phyloP scores from a whole-genome alignment of 2,329 filamentous ascomycete species.

The Aschersonia sp. region DNA sequence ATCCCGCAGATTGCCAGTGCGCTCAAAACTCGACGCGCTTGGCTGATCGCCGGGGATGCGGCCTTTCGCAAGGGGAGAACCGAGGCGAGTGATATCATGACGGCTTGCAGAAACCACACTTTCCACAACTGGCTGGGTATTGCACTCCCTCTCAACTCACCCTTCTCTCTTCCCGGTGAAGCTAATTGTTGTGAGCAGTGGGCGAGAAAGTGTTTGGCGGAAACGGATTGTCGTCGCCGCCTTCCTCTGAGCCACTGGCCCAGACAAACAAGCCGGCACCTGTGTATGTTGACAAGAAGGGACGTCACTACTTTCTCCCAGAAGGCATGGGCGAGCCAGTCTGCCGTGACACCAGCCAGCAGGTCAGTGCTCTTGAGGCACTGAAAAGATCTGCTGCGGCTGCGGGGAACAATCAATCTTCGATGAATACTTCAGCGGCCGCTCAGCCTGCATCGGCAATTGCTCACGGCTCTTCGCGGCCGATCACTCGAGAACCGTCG shows the following conservation, averaged over 20 bases:
- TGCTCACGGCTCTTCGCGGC: constrained; percentile 4
- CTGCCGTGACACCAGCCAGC: background rate
- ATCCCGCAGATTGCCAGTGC: constrained; percentile 16
- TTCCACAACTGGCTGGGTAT: constrained; percentile 23
- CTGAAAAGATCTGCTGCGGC: constrained; percentile 14
- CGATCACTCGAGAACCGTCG: too few species aligned
- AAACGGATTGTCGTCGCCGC: constrained; percentile 15
- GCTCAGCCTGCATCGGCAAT: constrained; percentile 1
- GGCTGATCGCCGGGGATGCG: constrained; percentile 9
- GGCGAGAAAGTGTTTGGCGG: constrained; percentile 12
- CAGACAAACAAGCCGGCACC: constrained; percentile 8
- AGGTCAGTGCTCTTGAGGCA: constrained; percentile 6
- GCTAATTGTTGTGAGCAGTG: constrained; percentile 8
- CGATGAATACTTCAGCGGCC: too few species aligned
- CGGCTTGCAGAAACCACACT: constrained; percentile 11
- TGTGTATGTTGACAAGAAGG: constrained; percentile 7
- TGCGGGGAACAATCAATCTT: constrained; percentile 3
- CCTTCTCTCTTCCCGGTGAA: background rate
- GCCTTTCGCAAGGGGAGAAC: constrained; percentile 3
- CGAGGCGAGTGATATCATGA: constrained; percentile 9
- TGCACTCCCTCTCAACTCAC: background rate
- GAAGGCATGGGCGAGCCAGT: background rate
- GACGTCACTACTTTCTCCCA: constrained; percentile 13
- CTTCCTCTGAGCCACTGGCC: constrained; percentile 6
- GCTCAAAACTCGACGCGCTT: constrained; percentile 15